Evolutionary conservation across 73 alveolate species (phyloP).

Genomic region (Symbiodinium natans): DNA sequence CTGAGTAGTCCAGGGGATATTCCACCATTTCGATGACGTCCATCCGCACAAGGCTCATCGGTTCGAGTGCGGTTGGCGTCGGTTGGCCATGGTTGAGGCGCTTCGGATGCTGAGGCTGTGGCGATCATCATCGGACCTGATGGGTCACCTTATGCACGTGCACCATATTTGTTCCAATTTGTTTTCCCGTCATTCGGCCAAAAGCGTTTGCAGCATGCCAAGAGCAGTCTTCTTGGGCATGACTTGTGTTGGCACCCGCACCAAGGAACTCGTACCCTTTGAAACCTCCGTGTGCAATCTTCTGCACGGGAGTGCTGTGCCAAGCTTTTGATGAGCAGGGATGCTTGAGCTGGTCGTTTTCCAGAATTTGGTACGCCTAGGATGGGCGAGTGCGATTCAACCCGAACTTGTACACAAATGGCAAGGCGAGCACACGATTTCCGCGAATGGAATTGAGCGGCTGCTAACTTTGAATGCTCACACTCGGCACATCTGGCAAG

Average conservation of each 20-base stretch:
- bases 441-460: background rate
- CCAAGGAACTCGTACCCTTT: slow-evolving; percentile 74
- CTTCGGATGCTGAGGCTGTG: slow-evolving; percentile 10
- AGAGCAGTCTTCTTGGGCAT: background rate
- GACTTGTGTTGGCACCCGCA: background rate
- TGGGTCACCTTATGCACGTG: slow-evolving; percentile 67
- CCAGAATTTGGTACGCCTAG: background rate
- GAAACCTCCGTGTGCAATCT: slow-evolving; percentile 56
- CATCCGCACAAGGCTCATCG: slow-evolving; percentile 44
- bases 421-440: slow-evolving; percentile 10
- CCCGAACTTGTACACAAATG: slow-evolving; percentile 69
- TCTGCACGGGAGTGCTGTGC: slow-evolving; percentile 15
- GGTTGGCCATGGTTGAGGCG: background rate
- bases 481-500: background rate
- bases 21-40: slow-evolving; percentile 65
- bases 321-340: background rate
- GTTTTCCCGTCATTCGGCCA: slow-evolving; percentile 41
- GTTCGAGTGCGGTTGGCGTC: background rate
- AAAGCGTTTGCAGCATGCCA: background rate
- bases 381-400: slow-evolving; percentile 76
- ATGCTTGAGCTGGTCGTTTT: no score
- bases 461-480: background rate
- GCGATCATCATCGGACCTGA: slow-evolving; percentile 66
- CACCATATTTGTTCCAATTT: slow-evolving; percentile 41
- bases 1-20: slow-evolving; percentile 5